These are phyloP conservation scores for Eimeria brunetti DNA, from an alignment of 169 alveolate genomes.

Conservation along the genomic window DNA sequence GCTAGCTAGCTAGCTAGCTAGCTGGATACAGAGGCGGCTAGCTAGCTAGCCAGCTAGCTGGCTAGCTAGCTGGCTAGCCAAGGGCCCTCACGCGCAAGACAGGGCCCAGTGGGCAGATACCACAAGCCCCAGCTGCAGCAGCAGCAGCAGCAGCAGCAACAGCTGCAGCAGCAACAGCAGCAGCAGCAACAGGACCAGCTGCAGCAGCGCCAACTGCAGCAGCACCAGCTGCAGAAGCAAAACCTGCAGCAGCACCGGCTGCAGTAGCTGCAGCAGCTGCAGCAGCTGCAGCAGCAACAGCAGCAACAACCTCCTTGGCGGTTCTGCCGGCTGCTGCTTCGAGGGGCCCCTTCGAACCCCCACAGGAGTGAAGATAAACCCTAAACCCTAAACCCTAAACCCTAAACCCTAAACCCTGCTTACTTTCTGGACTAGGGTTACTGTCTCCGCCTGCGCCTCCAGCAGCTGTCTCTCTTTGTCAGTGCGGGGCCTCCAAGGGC, in stretches of 20 bases:
- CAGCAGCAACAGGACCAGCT: too few relatives aligned
- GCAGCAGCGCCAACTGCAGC: neutral
- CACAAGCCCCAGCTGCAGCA: neutral
- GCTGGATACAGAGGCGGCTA: too few relatives aligned
- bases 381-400: neutral
- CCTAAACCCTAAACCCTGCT: slow-evolving; percentile 1
- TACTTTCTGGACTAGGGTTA: slow-evolving; percentile 28
- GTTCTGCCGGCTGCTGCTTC: too few relatives aligned
- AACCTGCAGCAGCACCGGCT: neutral
- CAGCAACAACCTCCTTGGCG: too few relatives aligned
- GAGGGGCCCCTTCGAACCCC: neutral
- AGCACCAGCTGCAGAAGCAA: neutral
- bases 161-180: neutral
- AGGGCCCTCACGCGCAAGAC: neutral
- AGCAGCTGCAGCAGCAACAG: too few relatives aligned
- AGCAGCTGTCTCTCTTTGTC: slow-evolving; percentile 26
- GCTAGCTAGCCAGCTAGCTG: too few relatives aligned
- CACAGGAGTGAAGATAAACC: neutral
- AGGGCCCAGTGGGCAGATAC: neutral
- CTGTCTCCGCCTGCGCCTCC: neutral
- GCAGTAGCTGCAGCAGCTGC: neutral
- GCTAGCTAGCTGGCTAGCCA: neutral
- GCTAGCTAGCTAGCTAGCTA: too few relatives aligned
- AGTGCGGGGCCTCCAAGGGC: slow-evolving; percentile 37
- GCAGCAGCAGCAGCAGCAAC: neutral